Conservation (phyloP, 257 asterid genomes). For the Fraxinus anomala region DNA sequence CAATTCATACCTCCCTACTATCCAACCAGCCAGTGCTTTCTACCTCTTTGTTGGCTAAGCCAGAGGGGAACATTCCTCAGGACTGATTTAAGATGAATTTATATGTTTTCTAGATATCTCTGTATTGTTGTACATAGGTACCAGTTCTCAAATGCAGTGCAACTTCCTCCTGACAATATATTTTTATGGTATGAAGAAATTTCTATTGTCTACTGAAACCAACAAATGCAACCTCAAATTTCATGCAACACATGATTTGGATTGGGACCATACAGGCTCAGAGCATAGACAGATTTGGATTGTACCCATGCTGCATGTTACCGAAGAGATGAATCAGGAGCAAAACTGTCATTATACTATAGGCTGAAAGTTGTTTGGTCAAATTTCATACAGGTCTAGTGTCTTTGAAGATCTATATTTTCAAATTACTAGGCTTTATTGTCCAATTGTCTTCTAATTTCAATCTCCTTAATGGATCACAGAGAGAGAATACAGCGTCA, state of each 20-base stretch:
- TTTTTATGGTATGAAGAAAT: background rate
- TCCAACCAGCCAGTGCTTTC: background rate
- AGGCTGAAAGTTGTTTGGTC: background rate
- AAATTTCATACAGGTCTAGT: background rate
- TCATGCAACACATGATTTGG: background rate
- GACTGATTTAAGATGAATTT: background rate
- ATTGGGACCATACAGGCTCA: background rate
- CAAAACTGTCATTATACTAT: background rate
- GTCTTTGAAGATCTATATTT: background rate
- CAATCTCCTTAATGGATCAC: background rate
- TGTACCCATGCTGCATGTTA: background rate
- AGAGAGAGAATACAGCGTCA: background rate
- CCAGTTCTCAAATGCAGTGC: background rate
- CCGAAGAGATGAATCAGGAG: background rate
- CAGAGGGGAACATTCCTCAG: background rate
- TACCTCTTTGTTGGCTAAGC: background rate
- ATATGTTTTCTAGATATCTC: background rate
- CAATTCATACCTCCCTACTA: background rate
- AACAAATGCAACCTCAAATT: background rate
- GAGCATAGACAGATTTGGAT: background rate
- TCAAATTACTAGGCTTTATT: too few species aligned
- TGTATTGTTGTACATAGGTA: background rate
- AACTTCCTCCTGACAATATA: background rate
- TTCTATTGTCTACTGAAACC: background rate
- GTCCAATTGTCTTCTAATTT: background rate